phyloP scores from a whole-genome alignment of 2,329 filamentous ascomycete species.

The Hymenoscyphus linearis region DNA sequence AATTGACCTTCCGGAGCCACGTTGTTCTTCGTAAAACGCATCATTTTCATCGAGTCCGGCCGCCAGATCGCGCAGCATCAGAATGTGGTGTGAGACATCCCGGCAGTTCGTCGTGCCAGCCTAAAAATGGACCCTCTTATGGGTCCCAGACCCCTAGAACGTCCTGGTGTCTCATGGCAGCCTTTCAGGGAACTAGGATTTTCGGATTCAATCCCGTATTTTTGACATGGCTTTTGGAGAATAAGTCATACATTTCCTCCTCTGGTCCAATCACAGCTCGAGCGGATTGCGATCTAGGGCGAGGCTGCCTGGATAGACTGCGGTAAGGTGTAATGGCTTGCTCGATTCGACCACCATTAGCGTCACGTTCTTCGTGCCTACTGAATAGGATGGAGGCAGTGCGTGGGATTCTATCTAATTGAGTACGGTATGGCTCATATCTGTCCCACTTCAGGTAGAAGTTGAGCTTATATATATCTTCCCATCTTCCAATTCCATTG shows the following conservation, averaged over 20 bases:
- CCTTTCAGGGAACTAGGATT: slow-evolving; percentile 15
- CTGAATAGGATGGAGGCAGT: slow-evolving; percentile 27
- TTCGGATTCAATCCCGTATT: slow-evolving; percentile 22
- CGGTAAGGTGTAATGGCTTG: slow-evolving; percentile 10
- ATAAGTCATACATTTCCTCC: slow-evolving; percentile 17
- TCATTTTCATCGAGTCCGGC: neutral
- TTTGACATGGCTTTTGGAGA: slow-evolving; percentile 5
- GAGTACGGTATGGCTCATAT: slow-evolving; percentile 17
- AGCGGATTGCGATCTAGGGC: slow-evolving; percentile 10
- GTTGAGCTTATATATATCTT: slow-evolving; percentile 1
- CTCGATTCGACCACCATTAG: slow-evolving; percentile 13
- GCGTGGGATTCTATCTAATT: slow-evolving; percentile 13
- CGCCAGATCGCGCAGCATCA: neutral
- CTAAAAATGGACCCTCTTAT: slow-evolving; percentile 11
- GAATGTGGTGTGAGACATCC: neutral
- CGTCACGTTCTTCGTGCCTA: slow-evolving; percentile 24
- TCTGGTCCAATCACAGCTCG: slow-evolving; percentile 14
- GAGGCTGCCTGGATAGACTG: slow-evolving; percentile 22
- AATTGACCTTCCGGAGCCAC: neutral
- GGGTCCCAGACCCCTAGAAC: slow-evolving; percentile 2
- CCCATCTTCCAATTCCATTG: neutral
- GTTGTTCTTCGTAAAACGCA: neutral
- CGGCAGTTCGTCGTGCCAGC: slow-evolving; percentile 4
- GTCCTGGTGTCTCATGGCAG: slow-evolving; percentile 11
- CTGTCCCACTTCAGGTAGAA: slow-evolving; percentile 7